Evolutionary conservation across 2,329 filamentous ascomycete species (phyloP).

Genomic region (Dactylellina parvicollis): DNA sequence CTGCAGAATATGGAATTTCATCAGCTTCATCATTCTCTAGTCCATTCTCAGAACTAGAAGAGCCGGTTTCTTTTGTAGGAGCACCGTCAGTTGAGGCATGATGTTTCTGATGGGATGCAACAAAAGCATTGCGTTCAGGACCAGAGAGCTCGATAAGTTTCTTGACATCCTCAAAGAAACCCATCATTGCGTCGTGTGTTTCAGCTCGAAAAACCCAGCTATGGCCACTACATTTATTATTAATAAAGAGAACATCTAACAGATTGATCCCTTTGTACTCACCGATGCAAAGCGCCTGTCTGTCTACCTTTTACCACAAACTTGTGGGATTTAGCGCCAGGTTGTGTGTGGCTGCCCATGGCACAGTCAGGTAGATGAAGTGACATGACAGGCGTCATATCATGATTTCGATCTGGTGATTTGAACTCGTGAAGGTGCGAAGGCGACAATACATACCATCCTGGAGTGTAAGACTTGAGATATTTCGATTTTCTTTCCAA

Average conservation of each 20-base stretch:
- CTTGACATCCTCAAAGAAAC: constrained; percentile 95
- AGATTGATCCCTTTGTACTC: constrained; percentile 5
- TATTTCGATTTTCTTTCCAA: constrained; percentile 99
- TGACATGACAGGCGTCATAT: constrained; percentile 92
- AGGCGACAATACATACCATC: constrained; percentile 89
- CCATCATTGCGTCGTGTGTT: constrained; percentile 91
- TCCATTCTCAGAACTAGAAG: constrained; percentile 51
- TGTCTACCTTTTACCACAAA: constrained; percentile 97
- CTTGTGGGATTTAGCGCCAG: constrained; percentile 88
- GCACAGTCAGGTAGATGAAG: constrained; percentile 94
- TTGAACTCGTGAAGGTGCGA: constrained; percentile 95
- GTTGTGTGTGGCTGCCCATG: constrained; percentile 86
- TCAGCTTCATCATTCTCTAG: constrained; percentile 69
- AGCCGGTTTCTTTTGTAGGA: constrained; percentile 60
- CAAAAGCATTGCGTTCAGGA: constrained; percentile 87
- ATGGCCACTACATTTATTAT: constrained; percentile 64
- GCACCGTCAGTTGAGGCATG: constrained; percentile 68
- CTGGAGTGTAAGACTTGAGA: constrained; percentile 93
- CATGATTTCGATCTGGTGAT: constrained; percentile 56
- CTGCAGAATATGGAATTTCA: constrained; percentile 72
- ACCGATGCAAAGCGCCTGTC: constrained; percentile 87
- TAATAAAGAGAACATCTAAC: constrained; percentile 18
- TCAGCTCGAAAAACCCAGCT: constrained; percentile 78
- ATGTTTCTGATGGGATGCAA: constrained; percentile 84
- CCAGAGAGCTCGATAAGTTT: constrained; percentile 86